Conservation (phyloP, 495 filamentous ascomycete species). For the Penicillium simplicissimum region DNA sequence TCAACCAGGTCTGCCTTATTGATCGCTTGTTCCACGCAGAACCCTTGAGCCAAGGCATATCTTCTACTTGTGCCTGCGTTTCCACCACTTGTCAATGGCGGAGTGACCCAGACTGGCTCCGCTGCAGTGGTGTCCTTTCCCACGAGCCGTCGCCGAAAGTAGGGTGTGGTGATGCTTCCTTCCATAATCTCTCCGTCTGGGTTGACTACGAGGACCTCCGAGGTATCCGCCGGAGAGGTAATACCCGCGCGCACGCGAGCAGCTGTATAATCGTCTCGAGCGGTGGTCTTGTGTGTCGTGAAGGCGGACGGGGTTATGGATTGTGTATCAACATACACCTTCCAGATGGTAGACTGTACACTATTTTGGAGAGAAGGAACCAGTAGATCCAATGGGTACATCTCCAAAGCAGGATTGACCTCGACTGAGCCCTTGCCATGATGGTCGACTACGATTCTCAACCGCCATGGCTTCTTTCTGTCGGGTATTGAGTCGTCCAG, state of each 20-base stretch:
- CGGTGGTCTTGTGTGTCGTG: constrained; percentile 76
- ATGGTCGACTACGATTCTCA: constrained; percentile 55
- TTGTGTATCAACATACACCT: constrained; percentile 57
- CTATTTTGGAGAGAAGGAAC: constrained; percentile 35
- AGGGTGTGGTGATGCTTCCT: constrained; percentile 77
- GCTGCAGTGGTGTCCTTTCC: not conserved
- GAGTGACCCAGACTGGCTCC: constrained; percentile 40
- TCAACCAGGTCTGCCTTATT: constrained; percentile 55
- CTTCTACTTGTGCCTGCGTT: constrained; percentile 79
- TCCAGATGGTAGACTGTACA: constrained; percentile 30
- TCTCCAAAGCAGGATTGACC: constrained; percentile 46
- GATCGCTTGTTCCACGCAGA: constrained; percentile 65
- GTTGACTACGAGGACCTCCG: constrained; percentile 77
- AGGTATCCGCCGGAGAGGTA: constrained; percentile 44
- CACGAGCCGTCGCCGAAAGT: constrained; percentile 60
- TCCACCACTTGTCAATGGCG: constrained; percentile 62
- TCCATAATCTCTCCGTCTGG: constrained; percentile 74
- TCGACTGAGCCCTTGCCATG: constrained; percentile 54
- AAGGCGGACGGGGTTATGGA: constrained; percentile 57
- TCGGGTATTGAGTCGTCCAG: constrained; percentile 42
- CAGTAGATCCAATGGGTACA: constrained; percentile 55
- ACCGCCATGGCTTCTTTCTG: constrained; percentile 41
- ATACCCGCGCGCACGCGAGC: constrained; percentile 62
- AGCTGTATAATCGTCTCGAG: constrained; percentile 62
- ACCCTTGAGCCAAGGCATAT: constrained; percentile 68